Percentiles rank a stretch among this genome's conserved stretches.
phyloP scores from a whole-genome alignment of 495 filamentous ascomycete genomes.

The Penicillium coffeae region DNA sequence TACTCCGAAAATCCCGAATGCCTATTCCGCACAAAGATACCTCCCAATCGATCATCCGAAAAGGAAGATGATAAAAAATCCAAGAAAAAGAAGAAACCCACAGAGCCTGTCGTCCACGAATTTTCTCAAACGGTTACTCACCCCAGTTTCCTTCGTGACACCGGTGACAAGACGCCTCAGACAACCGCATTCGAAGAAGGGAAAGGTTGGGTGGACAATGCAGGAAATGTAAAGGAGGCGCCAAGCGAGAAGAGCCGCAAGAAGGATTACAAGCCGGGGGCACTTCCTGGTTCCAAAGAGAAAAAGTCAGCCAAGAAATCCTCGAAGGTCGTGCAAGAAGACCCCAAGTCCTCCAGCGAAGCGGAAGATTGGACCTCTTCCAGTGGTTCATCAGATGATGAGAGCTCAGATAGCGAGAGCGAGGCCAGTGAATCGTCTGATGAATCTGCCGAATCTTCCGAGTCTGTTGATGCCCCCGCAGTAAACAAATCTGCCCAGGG shows the following conservation, averaged over 20 bases:
- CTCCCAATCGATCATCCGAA: conserved; percentile 47
- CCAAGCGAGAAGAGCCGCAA: conserved; percentile 33
- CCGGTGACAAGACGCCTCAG: conserved; percentile 25
- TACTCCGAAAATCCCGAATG: conserved; percentile 75
- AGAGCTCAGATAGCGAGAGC: conserved; percentile 21
- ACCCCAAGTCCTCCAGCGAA: conserved; percentile 19
- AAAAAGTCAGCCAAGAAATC: conserved; percentile 19
- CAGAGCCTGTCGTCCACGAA: conserved; percentile 70
- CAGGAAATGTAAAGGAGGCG: conserved; percentile 70
- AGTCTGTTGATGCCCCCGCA: conserved; percentile 13
- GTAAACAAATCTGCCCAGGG: too few species aligned
- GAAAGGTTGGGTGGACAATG: conserved; percentile 82
- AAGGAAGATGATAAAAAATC: conserved; percentile 34
- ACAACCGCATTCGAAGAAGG: conserved; percentile 53
- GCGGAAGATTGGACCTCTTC: conserved; percentile 47
- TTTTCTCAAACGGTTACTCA: conserved; percentile 75
- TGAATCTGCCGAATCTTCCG: conserved; percentile 19
- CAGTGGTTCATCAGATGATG: conserved; percentile 39
- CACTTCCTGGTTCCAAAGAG: conserved; percentile 35
- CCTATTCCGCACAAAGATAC: conserved; percentile 77
- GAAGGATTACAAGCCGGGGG: conserved; percentile 32
- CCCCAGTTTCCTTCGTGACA: conserved; percentile 66
- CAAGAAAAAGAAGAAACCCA: conserved; percentile 48
- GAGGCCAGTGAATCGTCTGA: conserved; percentile 22
- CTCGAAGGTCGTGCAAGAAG: conserved; percentile 9